Base-by-base conservation (phyloP, 2,329 filamentous ascomycete genomes). In the Chaetothyriales sp. region DNA sequence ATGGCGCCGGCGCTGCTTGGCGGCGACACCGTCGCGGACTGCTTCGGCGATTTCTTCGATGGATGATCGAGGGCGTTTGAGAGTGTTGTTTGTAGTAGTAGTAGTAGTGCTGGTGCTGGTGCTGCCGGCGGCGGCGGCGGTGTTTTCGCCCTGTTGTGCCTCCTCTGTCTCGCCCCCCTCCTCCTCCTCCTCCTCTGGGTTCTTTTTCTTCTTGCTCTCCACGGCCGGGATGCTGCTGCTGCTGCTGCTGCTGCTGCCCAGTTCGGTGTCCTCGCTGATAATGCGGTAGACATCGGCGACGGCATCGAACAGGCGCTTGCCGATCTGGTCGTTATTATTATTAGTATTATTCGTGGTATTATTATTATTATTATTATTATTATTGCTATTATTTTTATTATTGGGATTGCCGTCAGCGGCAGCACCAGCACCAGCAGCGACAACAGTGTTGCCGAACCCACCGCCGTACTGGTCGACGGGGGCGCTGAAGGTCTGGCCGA, bases 401-500 rank as follows among this genome's bases (percentile, higher is more conserved):
- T n/a, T n/a, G n/a, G n/a, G n/a, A 19, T 43, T 32, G 36, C 48
- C 44, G 44, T 49, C 25, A 18, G 20, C 44, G 18, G 39, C 42
- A 39, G 28, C 44, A 43, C 46, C 5, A 8, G 43, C 44, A 19
- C 22, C 28, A n/a, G 9, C 15, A 70, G 67, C 9, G 64, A 64
- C 25, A n/a, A n/a, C n/a, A n/a, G n/a, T 57, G 51, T 25, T 15
- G 32, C 32, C 15, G 32, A 39, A 39, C 15, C 32, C 49, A 50
- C 62, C 43, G 68, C 69, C 18, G 64, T 62, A 5, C 58, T 83
- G 85, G 0, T 81, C 81, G 0, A 79, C 82, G 49, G 83, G 80
- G 43, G 77, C 74, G 5, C 67, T 66, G 63, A 86, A 81, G 2
- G 81, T 84, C 51, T 74, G 68, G 3, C 76, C 77, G 61, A 89